Evolutionary conservation across 805 yeast genomes (phyloP), one percentile per base, ranked within the genome.

Genomic region (Groenewaldozyma salmanticensis): DNA sequence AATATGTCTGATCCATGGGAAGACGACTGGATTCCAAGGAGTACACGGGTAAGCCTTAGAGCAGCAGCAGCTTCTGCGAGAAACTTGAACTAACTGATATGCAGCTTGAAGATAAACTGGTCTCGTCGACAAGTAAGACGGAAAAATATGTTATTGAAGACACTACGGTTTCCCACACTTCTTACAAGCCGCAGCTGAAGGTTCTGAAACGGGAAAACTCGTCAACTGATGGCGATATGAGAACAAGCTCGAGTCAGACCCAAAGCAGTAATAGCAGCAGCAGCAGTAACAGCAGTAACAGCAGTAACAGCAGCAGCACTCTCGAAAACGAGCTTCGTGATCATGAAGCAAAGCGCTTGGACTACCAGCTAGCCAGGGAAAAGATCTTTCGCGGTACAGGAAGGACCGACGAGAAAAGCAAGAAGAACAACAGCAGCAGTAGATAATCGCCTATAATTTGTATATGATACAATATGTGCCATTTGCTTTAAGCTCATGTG

Each of bases 131-230:
- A 18, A 22, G 16, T 9, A 20, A 22, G 15, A 9, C 41, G 15
- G 29, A 3, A 6, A 21, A 41, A 37, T 45, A 38, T 22, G 42
- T 39, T 9, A 43, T 46, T n/a, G 40, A 38, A 13, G 49, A 46
- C 34, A 36, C 40, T 11, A 43, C 47, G 5, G n/a, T 35, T 18
- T 17, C 21, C 9, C 42, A 31, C 20, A 46, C 45, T 6, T 31
- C 33, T n/a, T 47, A 43, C 38, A 43, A 42, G 37, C 51, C 52
- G 9, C 47, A 46, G 33, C 18, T 47, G 35, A 40, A 40, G 39
- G 39, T 50, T 4, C 43, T 49, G 27, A 50, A 44, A 33, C 35
- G 52, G 11, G 42, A 43, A 11, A 33, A 33, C n/a, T n/a, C n/a
- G n/a, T 19, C 31, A 15, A 15, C 33, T 7, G 31, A n/a, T 16